Base-by-base conservation (phyloP, 2,329 filamentous ascomycete species). In the Talaromyces sp. region DNA sequence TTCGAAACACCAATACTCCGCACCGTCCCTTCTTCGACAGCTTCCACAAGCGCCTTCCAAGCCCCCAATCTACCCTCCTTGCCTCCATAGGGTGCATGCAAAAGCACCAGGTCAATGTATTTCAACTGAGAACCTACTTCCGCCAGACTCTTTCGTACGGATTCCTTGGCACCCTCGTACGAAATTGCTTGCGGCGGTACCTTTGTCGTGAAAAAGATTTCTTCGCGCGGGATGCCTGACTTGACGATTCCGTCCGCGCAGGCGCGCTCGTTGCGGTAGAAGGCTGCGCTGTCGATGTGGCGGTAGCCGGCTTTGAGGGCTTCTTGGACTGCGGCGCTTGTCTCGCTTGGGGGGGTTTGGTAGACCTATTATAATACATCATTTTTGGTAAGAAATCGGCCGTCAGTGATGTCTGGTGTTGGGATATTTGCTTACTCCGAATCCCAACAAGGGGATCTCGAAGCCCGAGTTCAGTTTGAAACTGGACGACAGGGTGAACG, bases 211-310 rank as follows among this genome's bases (percentile, higher is more conserved):
- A 35, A 54, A 35, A 54, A 54, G 18, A 54, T 14, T 7, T 54
- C 50, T 54, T 54, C 50, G 18, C 50, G 50, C 1, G 50, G 31
- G 11, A 54, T 16, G 55, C 87, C 82, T 84, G 88, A 66, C 81
- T 77, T 9, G 86, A 88, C 70, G 90, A 84, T 62, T 21, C 85
- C 88, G 66, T 81, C 76, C 5, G 86, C 89, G 0, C 89, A 86
- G 59, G 88, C 86, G 58, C 81, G 81, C 72, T 89, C 87, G 63
- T 88, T 90, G 61, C 81, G 79, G 70, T 88, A 88, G 71, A 7
- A 88, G 39, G 59, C 48, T 25, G 59, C 59, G 28, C 46, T 42
- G 48, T 61, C 59, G n/a, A 61, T 37, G 18, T 61, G 59, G 14
- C 48, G 59, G 14, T 61, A 61, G 1, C 59, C 59, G 16, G 33